phyloP scores from a whole-genome alignment of 2,329 filamentous ascomycete species.

The Colletotrichum tamarilloi region DNA sequence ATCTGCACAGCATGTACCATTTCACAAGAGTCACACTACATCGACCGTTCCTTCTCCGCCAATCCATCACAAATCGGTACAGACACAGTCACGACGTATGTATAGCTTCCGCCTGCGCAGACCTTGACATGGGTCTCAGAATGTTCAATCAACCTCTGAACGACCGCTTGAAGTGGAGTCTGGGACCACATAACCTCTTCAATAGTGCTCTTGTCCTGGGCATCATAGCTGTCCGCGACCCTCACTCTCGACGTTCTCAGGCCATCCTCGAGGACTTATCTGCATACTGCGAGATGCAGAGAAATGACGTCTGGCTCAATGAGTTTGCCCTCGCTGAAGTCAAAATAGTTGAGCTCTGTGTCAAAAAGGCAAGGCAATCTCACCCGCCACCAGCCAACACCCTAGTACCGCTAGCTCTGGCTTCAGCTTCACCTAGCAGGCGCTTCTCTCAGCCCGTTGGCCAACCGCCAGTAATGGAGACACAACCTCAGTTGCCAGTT shows the following conservation, averaged over 20 bases:
- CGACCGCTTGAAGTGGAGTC: constrained; percentile 47
- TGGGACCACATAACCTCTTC: constrained; percentile 52
- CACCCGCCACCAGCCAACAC: neutral
- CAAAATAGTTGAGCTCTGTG: constrained; percentile 54
- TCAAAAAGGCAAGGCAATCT: constrained; percentile 39
- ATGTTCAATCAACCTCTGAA: constrained; percentile 45
- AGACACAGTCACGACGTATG: constrained; percentile 52
- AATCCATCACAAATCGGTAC: constrained; percentile 53
- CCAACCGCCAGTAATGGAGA: neutral
- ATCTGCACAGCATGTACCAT: constrained; percentile 52
- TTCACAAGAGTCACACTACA: constrained; percentile 54
- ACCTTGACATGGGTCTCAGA: constrained; percentile 49
- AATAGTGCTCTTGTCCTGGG: constrained; percentile 52
- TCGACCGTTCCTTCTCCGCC: constrained; percentile 50
- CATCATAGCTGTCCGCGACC: constrained; percentile 46
- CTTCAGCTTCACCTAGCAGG: neutral
- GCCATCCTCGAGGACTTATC: constrained; percentile 51
- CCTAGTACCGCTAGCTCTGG: neutral
- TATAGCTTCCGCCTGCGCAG: constrained; percentile 52
- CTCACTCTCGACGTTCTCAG: constrained; percentile 41
- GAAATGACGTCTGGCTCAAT: constrained; percentile 52
- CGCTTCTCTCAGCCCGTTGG: neutral
- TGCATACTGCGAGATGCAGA: constrained; percentile 53
- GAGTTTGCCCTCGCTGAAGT: constrained; percentile 54
- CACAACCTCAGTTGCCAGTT: constrained; percentile 17